These are phyloP conservation scores for Acanthamoeba healyi DNA, from an alignment of 208 protist species.

Conservation along the genomic window DNA sequence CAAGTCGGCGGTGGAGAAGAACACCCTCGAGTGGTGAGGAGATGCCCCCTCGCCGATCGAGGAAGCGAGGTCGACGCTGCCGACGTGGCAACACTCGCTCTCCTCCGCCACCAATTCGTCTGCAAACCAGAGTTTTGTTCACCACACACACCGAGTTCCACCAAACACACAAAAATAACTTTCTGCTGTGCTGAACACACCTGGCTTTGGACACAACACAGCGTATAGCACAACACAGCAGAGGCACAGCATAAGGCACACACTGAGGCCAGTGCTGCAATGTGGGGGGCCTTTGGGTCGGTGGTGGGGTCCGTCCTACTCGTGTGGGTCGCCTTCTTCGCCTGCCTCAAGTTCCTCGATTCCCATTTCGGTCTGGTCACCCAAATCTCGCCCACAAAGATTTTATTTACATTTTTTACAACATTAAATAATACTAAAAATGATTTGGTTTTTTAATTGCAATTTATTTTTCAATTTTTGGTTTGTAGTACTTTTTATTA, in stretches of 20 bases:
- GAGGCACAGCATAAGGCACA: not conserved
- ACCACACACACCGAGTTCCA: too few species aligned
- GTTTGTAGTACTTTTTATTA: not conserved
- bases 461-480: not conserved
- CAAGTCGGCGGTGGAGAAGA: not conserved
- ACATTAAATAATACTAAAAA: not conserved
- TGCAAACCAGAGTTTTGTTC: too few species aligned
- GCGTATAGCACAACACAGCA: too few species aligned
- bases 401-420: not conserved
- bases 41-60: too few species aligned
- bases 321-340: slow-evolving; percentile 16
- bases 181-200: too few species aligned
- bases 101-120: too few species aligned
- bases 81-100: too few species aligned
- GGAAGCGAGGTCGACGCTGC: too few species aligned
- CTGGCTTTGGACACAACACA: too few species aligned
- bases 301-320: slow-evolving; percentile 1
- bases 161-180: too few species aligned
- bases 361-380: not conserved
- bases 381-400: not conserved
- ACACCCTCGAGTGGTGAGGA: slow-evolving; percentile 17
- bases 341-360: slow-evolving; percentile 16
- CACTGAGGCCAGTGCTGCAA: not conserved
- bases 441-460: not conserved
- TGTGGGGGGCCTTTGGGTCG: slow-evolving; percentile 11